A percentile compares a stretch with the other conserved stretches of the same genome.
Conservation (phyloP, 768 basidiomycete species). For the Lentinula guzmanii region DNA sequence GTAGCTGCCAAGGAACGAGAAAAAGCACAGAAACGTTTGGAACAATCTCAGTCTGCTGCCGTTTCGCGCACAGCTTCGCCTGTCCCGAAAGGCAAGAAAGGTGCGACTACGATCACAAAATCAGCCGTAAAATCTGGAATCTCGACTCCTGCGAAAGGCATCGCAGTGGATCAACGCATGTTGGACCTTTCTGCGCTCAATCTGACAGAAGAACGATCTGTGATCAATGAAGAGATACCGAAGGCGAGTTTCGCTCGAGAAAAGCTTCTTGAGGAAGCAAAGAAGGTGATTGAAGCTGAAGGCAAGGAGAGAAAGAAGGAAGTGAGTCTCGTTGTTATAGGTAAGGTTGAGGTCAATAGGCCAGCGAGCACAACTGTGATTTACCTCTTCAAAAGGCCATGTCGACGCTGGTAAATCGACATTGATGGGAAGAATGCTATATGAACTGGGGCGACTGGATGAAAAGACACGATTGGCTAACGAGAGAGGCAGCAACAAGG, state of each 20-base stretch:
- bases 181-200: slow-evolving; percentile 76
- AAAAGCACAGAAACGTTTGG: slow-evolving; percentile 51
- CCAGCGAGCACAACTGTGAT: not conserved
- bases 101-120: slow-evolving; percentile 26
- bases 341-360: slow-evolving; percentile 33
- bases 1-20: slow-evolving; percentile 79
- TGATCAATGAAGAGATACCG: slow-evolving; percentile 48
- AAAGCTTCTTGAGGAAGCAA: slow-evolving; percentile 81
- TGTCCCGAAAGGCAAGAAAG: slow-evolving; percentile 7
- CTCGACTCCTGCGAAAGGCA: slow-evolving; percentile 32
- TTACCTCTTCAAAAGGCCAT: slow-evolving; percentile 57
- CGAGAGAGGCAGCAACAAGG: slow-evolving; percentile 83
- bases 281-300: slow-evolving; percentile 38
- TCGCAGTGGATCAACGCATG: slow-evolving; percentile 44
- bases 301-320: slow-evolving; percentile 54
- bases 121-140: slow-evolving; percentile 30
- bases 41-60: slow-evolving; percentile 33
- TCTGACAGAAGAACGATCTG: slow-evolving; percentile 35
- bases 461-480: slow-evolving; percentile 82
- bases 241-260: slow-evolving; percentile 67
- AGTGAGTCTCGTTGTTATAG: slow-evolving; percentile 88
- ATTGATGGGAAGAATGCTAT: slow-evolving; percentile 89
- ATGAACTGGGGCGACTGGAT: slow-evolving; percentile 84
- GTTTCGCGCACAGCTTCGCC: slow-evolving; percentile 43
- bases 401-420: slow-evolving; percentile 99